Base-by-base conservation (phyloP, 106 monocot genomes). In the Xerophyta viscosa region DNA sequence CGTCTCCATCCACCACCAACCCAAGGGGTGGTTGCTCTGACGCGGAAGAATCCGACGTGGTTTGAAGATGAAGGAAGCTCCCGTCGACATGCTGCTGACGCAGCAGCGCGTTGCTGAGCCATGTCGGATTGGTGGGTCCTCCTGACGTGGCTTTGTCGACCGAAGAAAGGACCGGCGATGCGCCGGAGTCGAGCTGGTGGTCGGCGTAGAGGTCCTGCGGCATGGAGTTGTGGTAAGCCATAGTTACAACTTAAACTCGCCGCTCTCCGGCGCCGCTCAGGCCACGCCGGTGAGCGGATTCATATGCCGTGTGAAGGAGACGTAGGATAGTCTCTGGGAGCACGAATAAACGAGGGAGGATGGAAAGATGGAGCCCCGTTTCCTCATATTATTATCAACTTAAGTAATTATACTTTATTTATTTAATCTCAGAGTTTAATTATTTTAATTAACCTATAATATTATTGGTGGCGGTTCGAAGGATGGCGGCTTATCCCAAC, bases 61-160 rank as follows among this genome's bases (percentile, higher is more conserved):
- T 79, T 67, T 79, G 79, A 24, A 78, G 71, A 46, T 79, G 78
- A 46, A 78, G 78, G 64, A 78, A 75, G 75, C 79, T 79, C 43
- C 84, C 84, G 56, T 78, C 84, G 2, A 18, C 63, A 52, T 75
- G 67, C 5, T 44, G 58, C 57, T 68, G 39, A 39, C 39, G 39
- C 39, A 39, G 15, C 39, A 39, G 39, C 39, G 39, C 39, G 6
- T 39, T 39, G 39, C 39, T 81, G 21, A 87, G 75, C 88, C 88
- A 89, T 44, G 88, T 67, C 24, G 86, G 86, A 43, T 9, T 45
- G 47, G 3, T 6, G 67, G 27, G 25, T 37, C 48, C 14, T 29
- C 55, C 6, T 37, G 39, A 39, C 6, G 6, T 15, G 15, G 39
- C 10, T 15, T 39, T 39, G 6, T 39, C 39, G 39, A 15, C 39